Base-by-base conservation (phyloP, 345 rosid genomes). In the Raphanus sativus region DNA sequence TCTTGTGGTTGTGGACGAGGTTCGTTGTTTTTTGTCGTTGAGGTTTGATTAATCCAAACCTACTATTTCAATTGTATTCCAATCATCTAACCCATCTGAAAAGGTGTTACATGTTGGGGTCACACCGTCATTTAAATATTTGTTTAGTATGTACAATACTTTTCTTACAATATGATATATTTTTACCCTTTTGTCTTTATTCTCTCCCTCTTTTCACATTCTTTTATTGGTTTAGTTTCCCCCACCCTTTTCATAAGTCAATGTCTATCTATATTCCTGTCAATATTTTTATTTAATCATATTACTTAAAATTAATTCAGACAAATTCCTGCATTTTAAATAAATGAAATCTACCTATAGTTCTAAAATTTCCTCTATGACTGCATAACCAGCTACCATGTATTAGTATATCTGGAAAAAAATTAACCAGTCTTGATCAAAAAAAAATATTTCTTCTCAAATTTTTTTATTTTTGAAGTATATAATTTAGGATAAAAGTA, bases 181-280 rank as follows among this genome's bases (percentile, higher is more conserved):
- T 71, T 71, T n/a, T n/a, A 16, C 73, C 62, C 73, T 72, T 77
- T 72, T 72, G 77, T 59, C 69, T 78, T 78, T 72, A 78, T 72
- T 48, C 81, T 72, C 28, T 9, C 73, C 7, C 16, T 66, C 68
- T 72, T 65, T 66, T 78, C 73, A 33, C 32, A 4, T 29, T 45
- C 25, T 71, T 66, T 71, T 24, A 65, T 78, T 78, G 73, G 69
- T 45, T 65, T 65, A 65, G 3, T 64, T 69, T 58, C 40, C 59
- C 65, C 72, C 45, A 59, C 29, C 63, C 17, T 69, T 70, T 72
- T 25, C 67, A 66, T 3, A 72, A 65, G 81, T 78, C 73, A 78
- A 21, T 21, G 63, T 15, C 36, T 71, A 78, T 78, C 81, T 66
- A 66, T 40, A 64, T 17, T 77, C 38, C 17, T 77, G 8, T 12